Evolutionary conservation across 2,329 filamentous ascomycete species (phyloP).

Genomic region (Penicillium rolfsii): DNA sequence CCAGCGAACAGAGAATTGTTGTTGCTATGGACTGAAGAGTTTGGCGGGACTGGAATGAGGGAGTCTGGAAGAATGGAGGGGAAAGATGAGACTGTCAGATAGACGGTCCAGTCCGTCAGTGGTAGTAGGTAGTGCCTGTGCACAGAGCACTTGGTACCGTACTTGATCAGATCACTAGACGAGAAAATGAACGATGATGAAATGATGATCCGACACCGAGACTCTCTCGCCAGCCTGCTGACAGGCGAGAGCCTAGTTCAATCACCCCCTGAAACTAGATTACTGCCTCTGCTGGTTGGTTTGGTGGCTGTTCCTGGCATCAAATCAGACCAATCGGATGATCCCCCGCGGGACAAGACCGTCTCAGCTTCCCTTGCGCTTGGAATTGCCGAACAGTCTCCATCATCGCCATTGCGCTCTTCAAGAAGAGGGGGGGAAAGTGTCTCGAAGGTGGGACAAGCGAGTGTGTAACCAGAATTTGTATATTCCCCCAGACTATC

Average conservation of each 20-base stretch:
- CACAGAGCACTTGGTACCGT: neutral
- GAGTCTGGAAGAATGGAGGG: slow-evolving; percentile 14
- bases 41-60: slow-evolving; percentile 17
- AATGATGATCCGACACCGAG: neutral
- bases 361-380: slow-evolving; percentile 23
- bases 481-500: neutral
- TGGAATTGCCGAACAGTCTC: neutral
- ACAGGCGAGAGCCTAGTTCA: too few species aligned
- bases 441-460: neutral
- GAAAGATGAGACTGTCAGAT: neutral
- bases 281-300: neutral
- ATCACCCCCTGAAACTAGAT: neutral
- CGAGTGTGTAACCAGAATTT: neutral
- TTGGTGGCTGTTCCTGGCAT: slow-evolving; percentile 22
- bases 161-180: neutral
- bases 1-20: neutral
- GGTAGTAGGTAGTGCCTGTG: neutral
- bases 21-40: neutral
- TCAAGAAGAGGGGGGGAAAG: neutral
- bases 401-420: neutral
- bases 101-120: too few species aligned
- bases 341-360: slow-evolving; percentile 13
- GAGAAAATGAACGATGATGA: neutral
- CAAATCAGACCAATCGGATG: slow-evolving; percentile 23
- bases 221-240: neutral